These are phyloP conservation scores for Trichoderma sp. DNA, from an alignment of 2,329 filamentous ascomycete species.

Conservation along the genomic window DNA sequence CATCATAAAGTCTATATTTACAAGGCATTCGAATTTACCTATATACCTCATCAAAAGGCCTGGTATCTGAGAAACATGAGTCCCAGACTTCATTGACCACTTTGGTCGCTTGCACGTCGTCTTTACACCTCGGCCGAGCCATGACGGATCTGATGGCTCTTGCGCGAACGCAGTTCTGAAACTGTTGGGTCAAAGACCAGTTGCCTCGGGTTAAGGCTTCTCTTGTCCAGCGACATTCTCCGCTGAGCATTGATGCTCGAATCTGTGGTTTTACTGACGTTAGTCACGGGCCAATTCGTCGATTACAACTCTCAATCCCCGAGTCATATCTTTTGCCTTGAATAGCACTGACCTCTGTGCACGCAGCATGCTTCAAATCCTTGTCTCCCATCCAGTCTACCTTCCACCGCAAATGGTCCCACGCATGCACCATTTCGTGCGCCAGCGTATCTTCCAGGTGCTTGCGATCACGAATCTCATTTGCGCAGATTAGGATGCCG, in stretches of 20 bases:
- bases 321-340: not conserved
- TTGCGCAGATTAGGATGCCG: constrained; percentile 90
- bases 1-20: constrained; percentile 27
- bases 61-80: constrained; percentile 90
- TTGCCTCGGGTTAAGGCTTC: constrained; percentile 85
- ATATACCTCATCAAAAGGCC: constrained; percentile 97
- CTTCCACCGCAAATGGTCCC: constrained; percentile 90
- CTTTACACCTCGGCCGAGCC: constrained; percentile 76
- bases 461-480: constrained; percentile 76
- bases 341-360: constrained; percentile 70
- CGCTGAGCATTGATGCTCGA: constrained; percentile 85
- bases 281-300: not conserved
- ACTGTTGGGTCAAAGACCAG: constrained; percentile 86
- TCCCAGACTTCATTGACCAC: constrained; percentile 99
- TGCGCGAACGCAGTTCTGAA: constrained; percentile 86
- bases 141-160: constrained; percentile 79
- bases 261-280: constrained; percentile 58
- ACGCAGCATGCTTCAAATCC: constrained; percentile 85
- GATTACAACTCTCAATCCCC: not conserved
- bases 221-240: constrained; percentile 87
- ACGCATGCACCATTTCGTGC: constrained; percentile 98
- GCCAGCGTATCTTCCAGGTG: constrained; percentile 92
- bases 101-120: constrained; percentile 81
- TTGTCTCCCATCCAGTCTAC: constrained; percentile 73
- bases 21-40: constrained; percentile 51